phyloP scores from a whole-genome alignment of 2,329 filamentous ascomycete species.

The Scleromitrula shiraiana region DNA sequence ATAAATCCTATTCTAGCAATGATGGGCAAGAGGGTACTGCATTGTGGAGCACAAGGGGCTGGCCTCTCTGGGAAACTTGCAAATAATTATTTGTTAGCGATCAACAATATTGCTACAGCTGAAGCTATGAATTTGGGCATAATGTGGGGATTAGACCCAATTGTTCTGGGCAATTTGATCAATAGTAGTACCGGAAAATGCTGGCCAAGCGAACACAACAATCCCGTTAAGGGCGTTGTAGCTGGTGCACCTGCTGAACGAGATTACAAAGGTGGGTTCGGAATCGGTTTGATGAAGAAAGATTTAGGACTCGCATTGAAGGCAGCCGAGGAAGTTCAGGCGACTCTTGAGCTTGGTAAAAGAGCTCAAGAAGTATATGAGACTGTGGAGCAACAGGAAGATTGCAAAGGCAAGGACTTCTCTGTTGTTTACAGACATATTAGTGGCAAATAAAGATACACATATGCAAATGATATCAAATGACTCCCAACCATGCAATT shows the following conservation, averaged over 20 bases:
- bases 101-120: constrained; percentile 69
- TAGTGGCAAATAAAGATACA: constrained; percentile 25
- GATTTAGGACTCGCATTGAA: constrained; percentile 65
- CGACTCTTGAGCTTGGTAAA: constrained; percentile 55
- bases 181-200: constrained; percentile 91
- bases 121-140: constrained; percentile 54
- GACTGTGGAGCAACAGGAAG: constrained; percentile 50
- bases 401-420: constrained; percentile 65
- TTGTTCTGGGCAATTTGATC: constrained; percentile 72
- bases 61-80: constrained; percentile 89
- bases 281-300: constrained; percentile 72
- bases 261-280: constrained; percentile 73
- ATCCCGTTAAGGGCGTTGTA: constrained; percentile 81
- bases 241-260: constrained; percentile 65
- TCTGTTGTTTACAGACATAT: constrained; percentile 73
- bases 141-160: constrained; percentile 45
- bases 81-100: constrained; percentile 92
- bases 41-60: constrained; percentile 76
- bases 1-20: constrained; percentile 62
- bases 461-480: background rate
- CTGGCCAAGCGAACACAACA: constrained; percentile 95
- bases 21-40: constrained; percentile 83
- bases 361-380: constrained; percentile 61
- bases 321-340: constrained; percentile 61
- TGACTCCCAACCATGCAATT: too few relatives aligned